Evolutionary conservation across 2,329 filamentous ascomycete genomes (phyloP), one percentile per base, ranked within the genome.

Genomic region (Claviceps monticola): DNA sequence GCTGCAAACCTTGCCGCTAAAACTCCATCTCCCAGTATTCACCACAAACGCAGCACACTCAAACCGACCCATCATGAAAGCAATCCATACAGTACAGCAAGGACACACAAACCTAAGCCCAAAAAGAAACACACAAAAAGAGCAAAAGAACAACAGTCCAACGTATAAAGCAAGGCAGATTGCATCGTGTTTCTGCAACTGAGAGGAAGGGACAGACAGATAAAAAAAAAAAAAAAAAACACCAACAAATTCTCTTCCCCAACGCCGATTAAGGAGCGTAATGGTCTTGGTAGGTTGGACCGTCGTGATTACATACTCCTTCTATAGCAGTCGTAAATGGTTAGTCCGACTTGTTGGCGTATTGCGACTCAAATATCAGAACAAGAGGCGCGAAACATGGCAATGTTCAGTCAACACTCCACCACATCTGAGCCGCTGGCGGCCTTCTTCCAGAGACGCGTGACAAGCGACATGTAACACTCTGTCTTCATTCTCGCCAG

Each of bases 261-360:
- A 67, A 68, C 65, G 65, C 65, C 65, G 39, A 51, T 57, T 56
- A 68, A 61, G 64, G 66, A 68, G 62, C 62, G 65, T 66, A 67
- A 66, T 64, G 65, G 65, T 56, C 64, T 52, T 45, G 52, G 52
- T 48, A 50, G 47, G 39, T 39, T 52, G 21, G 62, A 60, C 65
- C 65, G 63, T 67, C 65, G 59, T 67, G 61, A 68, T 68, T 68
- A 68, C 64, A 64, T 64, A 61, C 62, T 65, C 62, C 59, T 44
- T 51, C 21, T 37, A 41, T 42, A 50, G 17, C 48, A 47, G 49
- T 34, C 29, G 29, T 34, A 34, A 34, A 34, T 34, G 29, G 29
- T 11, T 34, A 34, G 29, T 4, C 29, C 29, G 29, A 34, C 29
- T 34, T 34, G 29, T 34, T 34, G 29, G 29, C 29, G 29, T 34